Conservation (phyloP, 2,329 filamentous ascomycete genomes). For the Talaromyces sp. region DNA sequence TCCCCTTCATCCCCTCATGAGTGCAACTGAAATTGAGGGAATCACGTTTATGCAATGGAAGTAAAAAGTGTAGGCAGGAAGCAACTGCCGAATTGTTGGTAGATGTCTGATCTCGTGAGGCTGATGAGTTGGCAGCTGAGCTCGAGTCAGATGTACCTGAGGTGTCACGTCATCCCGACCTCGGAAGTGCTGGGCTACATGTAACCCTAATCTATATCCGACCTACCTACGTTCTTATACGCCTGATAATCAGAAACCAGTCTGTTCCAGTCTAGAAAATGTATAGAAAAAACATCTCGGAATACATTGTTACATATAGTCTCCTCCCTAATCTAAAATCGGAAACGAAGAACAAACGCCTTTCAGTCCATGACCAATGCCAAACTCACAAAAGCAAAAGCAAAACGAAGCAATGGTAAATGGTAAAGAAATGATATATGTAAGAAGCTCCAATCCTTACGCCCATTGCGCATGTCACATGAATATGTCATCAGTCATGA, state of each 20-base stretch:
- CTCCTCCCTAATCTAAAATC: not conserved
- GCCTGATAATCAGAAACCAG: not conserved
- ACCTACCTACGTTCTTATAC: too few relatives aligned
- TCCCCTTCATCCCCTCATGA: not conserved
- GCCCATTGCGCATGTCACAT: conserved; percentile 16
- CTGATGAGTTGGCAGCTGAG: conserved; percentile 9
- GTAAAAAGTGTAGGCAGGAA: not conserved
- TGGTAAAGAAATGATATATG: conserved; percentile 9
- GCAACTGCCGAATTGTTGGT: not conserved
- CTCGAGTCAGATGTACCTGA: not conserved
- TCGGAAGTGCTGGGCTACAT: not conserved
- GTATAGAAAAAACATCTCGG: not conserved
- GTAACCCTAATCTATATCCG: not conserved
- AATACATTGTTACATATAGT: conserved; percentile 6
- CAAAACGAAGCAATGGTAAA: not conserved
- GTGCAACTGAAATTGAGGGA: not conserved
- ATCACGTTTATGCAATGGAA: not conserved
- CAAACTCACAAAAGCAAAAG: conserved; percentile 3
- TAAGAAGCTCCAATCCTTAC: conserved; percentile 10
- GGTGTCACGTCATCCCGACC: conserved; percentile 3
- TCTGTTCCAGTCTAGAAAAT: not conserved
- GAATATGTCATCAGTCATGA: conserved; percentile 19
- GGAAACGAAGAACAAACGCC: conserved; percentile 12
- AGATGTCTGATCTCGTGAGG: conserved; percentile 6
- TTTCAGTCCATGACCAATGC: conserved; percentile 13